These are phyloP conservation scores for Calendula officinalis DNA, from an alignment of 129 eudicot species.

Conservation along the genomic window DNA sequence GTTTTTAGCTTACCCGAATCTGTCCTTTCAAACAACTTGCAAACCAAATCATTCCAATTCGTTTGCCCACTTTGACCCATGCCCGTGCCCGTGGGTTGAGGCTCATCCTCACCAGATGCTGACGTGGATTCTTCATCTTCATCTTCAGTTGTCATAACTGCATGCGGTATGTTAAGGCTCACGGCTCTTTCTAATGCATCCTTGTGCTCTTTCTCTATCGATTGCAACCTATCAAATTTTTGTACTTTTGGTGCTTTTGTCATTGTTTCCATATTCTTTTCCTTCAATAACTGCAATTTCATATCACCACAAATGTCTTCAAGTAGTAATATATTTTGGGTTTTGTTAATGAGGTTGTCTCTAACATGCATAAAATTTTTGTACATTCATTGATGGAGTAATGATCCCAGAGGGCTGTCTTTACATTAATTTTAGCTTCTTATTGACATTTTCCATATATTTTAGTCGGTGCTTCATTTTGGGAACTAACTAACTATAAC, in stretches of 20 bases:
- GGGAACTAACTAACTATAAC: too few relatives aligned
- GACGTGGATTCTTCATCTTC: constrained; percentile 36
- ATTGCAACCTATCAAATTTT: constrained; percentile 48
- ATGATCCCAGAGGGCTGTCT: too few relatives aligned
- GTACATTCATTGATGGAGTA: too few relatives aligned
- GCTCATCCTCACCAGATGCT: constrained; percentile 21
- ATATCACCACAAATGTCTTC: not conserved
- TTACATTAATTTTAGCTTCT: too few relatives aligned
- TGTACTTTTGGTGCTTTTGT: constrained; percentile 65
- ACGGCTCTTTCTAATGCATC: constrained; percentile 80
- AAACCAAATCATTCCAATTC: constrained; percentile 62
- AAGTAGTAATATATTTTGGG: too few relatives aligned
- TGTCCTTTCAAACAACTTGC: constrained; percentile 46
- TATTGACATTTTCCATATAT: too few relatives aligned
- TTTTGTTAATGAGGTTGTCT: too few relatives aligned
- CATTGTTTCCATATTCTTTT: constrained; percentile 39
- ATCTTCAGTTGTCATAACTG: constrained; percentile 31
- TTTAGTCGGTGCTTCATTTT: too few relatives aligned
- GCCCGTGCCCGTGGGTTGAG: not conserved
- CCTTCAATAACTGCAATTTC: constrained; percentile 50
- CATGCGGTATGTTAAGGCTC: constrained; percentile 74
- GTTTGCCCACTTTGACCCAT: not conserved
- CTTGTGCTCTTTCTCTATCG: constrained; percentile 73
- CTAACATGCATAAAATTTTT: too few relatives aligned
- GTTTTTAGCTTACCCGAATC: constrained; percentile 41